phyloP scores from a whole-genome alignment of 805 yeast genomes.

The Kodamaea leandrae region DNA sequence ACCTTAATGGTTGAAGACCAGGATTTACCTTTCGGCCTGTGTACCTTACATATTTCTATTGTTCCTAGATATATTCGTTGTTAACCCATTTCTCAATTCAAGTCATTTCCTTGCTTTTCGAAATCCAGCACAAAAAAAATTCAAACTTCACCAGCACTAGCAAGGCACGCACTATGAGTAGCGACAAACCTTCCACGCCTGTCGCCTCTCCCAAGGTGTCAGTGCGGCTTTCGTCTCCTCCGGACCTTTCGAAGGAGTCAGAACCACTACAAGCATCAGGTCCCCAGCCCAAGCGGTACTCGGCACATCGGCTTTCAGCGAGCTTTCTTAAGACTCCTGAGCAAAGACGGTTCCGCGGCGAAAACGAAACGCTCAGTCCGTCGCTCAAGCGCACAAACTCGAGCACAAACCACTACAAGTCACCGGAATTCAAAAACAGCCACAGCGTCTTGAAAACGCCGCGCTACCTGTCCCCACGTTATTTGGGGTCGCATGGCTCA shows the following conservation, averaged over 20 bases:
- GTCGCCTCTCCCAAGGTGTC: slow-evolving; percentile 16
- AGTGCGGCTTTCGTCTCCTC: slow-evolving; percentile 25
- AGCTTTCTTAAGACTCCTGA: slow-evolving; percentile 37
- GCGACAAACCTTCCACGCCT: slow-evolving; percentile 35
- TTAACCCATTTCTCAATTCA: no score
- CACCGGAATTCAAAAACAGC: slow-evolving; percentile 34
- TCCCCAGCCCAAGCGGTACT: slow-evolving; percentile 1
- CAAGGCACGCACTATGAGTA: slow-evolving; percentile 15
- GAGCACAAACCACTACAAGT: slow-evolving; percentile 16
- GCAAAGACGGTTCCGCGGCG: slow-evolving; percentile 14
- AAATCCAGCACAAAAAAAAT: slow-evolving; percentile 4
- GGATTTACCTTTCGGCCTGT: no score
- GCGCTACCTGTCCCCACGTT: slow-evolving; percentile 5
- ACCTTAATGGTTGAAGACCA: no score
- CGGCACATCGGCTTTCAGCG: slow-evolving; percentile 26
- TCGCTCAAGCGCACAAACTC: slow-evolving; percentile 35
- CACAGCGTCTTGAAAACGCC: slow-evolving; percentile 18
- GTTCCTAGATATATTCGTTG: no score
- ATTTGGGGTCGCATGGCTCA: slow-evolving; percentile 2
- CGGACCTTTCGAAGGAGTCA: slow-evolving; percentile 30
- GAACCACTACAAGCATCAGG: background rate
- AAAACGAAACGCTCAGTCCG: slow-evolving; percentile 34
- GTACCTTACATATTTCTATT: no score
- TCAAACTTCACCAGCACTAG: no score
- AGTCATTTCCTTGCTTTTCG: no score